These are phyloP conservation scores for Peziza echinospora DNA, from an alignment of 495 filamentous ascomycete genomes.

Conservation along the genomic window DNA sequence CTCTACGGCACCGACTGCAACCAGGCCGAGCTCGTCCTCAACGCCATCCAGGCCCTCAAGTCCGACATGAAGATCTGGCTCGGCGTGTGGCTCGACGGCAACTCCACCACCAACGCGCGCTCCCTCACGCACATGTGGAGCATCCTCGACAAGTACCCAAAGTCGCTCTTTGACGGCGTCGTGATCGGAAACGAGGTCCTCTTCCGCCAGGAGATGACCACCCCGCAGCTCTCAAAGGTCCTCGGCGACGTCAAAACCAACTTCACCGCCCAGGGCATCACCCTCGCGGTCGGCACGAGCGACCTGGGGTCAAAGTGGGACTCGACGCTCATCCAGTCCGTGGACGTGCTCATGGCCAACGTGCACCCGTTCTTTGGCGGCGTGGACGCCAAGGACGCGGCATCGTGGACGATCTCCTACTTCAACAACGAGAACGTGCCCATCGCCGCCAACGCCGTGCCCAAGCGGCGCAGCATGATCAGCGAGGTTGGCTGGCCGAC, in stretches of 20 bases:
- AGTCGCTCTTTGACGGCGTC: constrained; percentile 53
- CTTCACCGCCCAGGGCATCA: constrained; percentile 38
- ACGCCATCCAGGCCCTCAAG: constrained; percentile 52
- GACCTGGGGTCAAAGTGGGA: constrained; percentile 88
- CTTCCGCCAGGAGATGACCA: constrained; percentile 53
- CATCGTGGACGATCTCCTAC: constrained; percentile 67
- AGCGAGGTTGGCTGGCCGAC: constrained; percentile 86
- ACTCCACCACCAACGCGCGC: constrained; percentile 60
- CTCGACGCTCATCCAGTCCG: constrained; percentile 35
- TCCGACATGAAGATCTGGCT: constrained; percentile 82
- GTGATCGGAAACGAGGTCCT: constrained; percentile 92
- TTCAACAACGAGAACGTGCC: constrained; percentile 45
- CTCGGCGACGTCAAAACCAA: constrained; percentile 48
- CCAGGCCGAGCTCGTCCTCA: constrained; percentile 83
- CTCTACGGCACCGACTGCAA: constrained; percentile 97
- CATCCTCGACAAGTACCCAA: constrained; percentile 46
- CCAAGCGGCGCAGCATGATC: constrained; percentile 48
- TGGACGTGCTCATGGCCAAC: constrained; percentile 88
- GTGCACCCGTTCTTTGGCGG: constrained; percentile 95
- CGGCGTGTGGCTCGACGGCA: constrained; percentile 79
- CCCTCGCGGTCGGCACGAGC: constrained; percentile 63
- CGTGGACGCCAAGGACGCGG: constrained; percentile 40
- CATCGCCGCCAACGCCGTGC: constrained; percentile 32
- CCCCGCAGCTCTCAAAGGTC: constrained; percentile 38
- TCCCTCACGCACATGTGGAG: constrained; percentile 65